These are phyloP conservation scores for Fusarium abutilonis DNA, from an alignment of 2,329 filamentous ascomycete genomes.

Conservation along the genomic window DNA sequence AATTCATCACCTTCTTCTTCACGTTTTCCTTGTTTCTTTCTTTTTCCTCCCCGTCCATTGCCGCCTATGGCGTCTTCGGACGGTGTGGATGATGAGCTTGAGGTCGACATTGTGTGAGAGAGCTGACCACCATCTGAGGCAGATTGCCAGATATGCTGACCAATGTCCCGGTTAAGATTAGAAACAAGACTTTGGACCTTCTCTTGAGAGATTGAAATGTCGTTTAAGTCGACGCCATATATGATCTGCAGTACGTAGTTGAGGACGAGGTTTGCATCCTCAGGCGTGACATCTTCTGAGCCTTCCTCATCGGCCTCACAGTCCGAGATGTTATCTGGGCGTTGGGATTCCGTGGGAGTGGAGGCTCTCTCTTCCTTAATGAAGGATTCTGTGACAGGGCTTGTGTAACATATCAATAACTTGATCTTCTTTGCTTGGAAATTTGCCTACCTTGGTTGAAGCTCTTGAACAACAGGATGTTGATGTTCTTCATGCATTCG, in stretches of 20 bases:
- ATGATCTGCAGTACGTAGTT: constrained; percentile 52
- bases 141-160: constrained; percentile 48
- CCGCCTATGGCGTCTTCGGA: constrained; percentile 43
- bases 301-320: constrained; percentile 32
- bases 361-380: constrained; percentile 36
- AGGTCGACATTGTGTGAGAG: constrained; percentile 47
- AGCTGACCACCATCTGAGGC: constrained; percentile 45
- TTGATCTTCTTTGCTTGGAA: too few relatives aligned
- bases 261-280: constrained; percentile 51
- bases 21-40: constrained; percentile 49
- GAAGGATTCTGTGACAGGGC: constrained; percentile 31
- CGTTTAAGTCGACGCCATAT: constrained; percentile 52
- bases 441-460: constrained; percentile 26
- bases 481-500: constrained; percentile 24
- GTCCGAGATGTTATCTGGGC: background rate
- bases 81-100: constrained; percentile 47
- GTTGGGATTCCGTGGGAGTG: constrained; percentile 34
- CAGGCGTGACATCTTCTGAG: constrained; percentile 44
- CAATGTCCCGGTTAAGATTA: constrained; percentile 50
- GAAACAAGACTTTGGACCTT: constrained; percentile 47
- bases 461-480: constrained; percentile 12
- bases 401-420: constrained; percentile 17
- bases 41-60: constrained; percentile 46
- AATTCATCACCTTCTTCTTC: constrained; percentile 51
- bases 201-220: constrained; percentile 44